These are phyloP conservation scores for Grosmannia huntii DNA, from an alignment of 2,329 filamentous ascomycete genomes.

Conservation along the genomic window DNA sequence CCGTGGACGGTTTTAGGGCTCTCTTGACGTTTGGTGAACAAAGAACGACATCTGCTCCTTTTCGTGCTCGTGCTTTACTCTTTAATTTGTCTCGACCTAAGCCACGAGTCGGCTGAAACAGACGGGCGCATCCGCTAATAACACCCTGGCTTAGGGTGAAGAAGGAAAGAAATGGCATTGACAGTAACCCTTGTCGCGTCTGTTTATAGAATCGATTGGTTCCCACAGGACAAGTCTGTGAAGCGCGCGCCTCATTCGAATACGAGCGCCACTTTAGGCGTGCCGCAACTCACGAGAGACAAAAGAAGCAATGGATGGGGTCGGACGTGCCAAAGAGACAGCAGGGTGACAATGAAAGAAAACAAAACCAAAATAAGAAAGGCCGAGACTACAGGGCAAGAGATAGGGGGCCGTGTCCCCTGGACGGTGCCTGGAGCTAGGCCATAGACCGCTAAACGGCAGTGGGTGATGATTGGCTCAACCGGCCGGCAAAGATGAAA, in stretches of 20 bases:
- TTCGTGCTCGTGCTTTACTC: background rate
- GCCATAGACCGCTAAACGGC: background rate
- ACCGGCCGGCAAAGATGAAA: background rate
- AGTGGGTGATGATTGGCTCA: background rate
- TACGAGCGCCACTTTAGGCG: background rate
- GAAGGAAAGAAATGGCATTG: background rate
- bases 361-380: background rate
- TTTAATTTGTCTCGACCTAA: background rate
- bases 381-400: background rate
- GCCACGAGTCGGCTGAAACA: background rate
- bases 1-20: background rate
- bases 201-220: background rate
- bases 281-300: too few species aligned
- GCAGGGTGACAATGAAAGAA: background rate
- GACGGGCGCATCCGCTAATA: background rate
- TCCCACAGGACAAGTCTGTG: background rate
- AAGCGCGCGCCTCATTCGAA: background rate
- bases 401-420: background rate
- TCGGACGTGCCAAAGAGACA: background rate
- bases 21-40: background rate
- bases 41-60: background rate
- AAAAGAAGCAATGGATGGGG: background rate
- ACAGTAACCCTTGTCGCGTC: background rate
- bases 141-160: background rate
- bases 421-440: background rate